Base-by-base conservation (phyloP, 1,284 basidiomycete species). In the Austroboletus olivaceoglutinosus region DNA sequence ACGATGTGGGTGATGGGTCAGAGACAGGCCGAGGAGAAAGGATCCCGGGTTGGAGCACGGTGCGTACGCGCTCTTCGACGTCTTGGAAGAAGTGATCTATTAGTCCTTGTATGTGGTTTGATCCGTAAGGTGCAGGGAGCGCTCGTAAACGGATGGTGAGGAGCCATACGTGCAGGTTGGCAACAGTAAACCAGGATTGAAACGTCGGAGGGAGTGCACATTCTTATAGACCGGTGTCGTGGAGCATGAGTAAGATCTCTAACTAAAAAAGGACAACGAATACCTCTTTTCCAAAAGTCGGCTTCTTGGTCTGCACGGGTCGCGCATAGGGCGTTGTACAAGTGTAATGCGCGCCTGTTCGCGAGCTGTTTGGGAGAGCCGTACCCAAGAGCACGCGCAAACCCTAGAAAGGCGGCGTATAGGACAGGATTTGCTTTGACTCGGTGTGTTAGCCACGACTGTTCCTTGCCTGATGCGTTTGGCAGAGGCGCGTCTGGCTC, bases 21-120 rank as follows among this genome's bases (percentile, higher is more conserved):
- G 52, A 19, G 33, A 45, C 36, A 10, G 43, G 45, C 43, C 71
- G 57, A 15, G 68, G 53, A 2, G 62, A 64, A 22, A 70, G 51
- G n/a, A 60, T 38, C 6, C 71, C 74, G 3, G 83, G 85, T 56
- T 86, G 84, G 53, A 95, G 82, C 58, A 97, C 81, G 50, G 83
- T 70, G 18, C 95, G 86, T 60, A 98, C 89, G 53, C 95, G 87
- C 62, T 91, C 87, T 66, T 98, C 96, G 55, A 93, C 82, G 67
- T 99, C 93, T 59, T 95, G 78, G 77, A 99, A 99, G 75, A 96
- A 97, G 72, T 98, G 93, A 70, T 96, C 93, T 58, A 98, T 80
- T 48, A 98, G 77, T 43, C 86, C 91, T 72, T 94, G 87, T 56
- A 86, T 73, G 73, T 87, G 85, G 56, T 80, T 69, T 56, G 74